Evolutionary conservation across 345 rosid species (phyloP), one percentile per base, ranked within the genome.

Genomic region (Rhizophora apiculata): DNA sequence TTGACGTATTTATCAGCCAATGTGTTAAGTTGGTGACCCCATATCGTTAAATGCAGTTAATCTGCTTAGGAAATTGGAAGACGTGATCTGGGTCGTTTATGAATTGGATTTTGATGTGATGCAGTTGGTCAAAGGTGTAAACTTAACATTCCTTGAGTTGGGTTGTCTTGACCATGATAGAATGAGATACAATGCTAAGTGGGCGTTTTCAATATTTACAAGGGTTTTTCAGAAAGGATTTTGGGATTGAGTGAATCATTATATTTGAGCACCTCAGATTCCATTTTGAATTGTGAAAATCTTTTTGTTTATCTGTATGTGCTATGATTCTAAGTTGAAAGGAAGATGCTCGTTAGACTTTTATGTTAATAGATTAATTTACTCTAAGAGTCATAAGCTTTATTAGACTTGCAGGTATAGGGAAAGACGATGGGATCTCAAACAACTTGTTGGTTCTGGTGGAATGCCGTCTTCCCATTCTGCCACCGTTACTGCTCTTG

Each of bases 381-480:
- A 19, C 57, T 77, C 79, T 84, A 65, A 74, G 84, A 75, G 68
- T 70, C 81, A 74, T 68, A 80, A 79, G 73, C 69, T 82, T 60
- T 70, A 66, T 65, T 81, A 77, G 81, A 78, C 76, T 68, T 80
- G 79, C 84, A 93, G 91, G 94, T 91, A 84, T 43, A 91, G 71
- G 52, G 96, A 89, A 79, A 84, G 77, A 68, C 74, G 82, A 76
- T 83, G 91, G 82, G 92, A 93, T 81, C 31, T 85, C 73, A 86
- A 84, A 89, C 84, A 75, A 62, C 92, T 93, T 22, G 39, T 89
- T 30, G 94, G 93, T 61, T 94, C 98, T 11, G 97, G 97, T 65
- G 98, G 98, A 31, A 91, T 94, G 98, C 96, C 98, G 7, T 94
- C 97, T 18, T 85, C 98, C 43, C 98, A 91, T 85, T 91, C 98